Conservation (phyloP, 2,329 filamentous ascomycete species). For the Elsinoe australis region DNA sequence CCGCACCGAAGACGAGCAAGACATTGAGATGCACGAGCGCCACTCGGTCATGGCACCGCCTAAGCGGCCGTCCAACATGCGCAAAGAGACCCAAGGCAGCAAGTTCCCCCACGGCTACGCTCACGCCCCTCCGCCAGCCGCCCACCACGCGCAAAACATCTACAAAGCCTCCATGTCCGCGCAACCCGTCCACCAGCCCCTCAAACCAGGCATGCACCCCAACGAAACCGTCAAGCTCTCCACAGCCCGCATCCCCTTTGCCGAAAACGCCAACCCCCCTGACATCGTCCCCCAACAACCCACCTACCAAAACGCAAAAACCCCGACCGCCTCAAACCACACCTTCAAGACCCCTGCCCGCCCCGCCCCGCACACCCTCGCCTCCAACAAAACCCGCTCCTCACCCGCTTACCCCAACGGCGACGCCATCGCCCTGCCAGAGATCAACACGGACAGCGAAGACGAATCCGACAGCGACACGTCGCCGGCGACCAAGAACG, state of each 20-base stretch:
- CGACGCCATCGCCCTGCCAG: constrained; percentile 83
- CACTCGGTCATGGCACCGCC: constrained; percentile 71
- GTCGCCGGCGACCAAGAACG: constrained; percentile 37
- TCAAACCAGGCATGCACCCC: constrained; percentile 50
- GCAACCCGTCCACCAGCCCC: constrained; percentile 49
- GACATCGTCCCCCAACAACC: constrained; percentile 32
- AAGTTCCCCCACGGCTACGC: constrained; percentile 59
- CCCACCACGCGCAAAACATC: constrained; percentile 40
- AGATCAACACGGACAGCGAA: constrained; percentile 91
- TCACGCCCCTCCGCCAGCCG: constrained; percentile 49
- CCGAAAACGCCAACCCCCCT: constrained; percentile 54
- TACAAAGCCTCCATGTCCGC: constrained; percentile 60
- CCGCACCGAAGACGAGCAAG: constrained; percentile 63
- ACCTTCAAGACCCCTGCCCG: constrained; percentile 62
- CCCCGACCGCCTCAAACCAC: constrained; percentile 17
- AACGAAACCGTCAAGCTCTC: constrained; percentile 82
- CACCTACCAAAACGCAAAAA: constrained; percentile 19
- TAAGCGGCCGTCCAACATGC: constrained; percentile 68
- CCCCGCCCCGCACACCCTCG: constrained; percentile 37
- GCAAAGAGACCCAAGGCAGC: constrained; percentile 53
- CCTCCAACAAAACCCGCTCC: constrained; percentile 54
- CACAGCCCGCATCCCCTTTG: constrained; percentile 84
- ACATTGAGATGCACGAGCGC: constrained; percentile 52
- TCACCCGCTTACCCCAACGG: constrained; percentile 84
- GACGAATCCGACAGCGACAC: constrained; percentile 63